phyloP scores from a whole-genome alignment of 2,329 filamentous ascomycete genomes.

The Cordyceps pruinosa region DNA sequence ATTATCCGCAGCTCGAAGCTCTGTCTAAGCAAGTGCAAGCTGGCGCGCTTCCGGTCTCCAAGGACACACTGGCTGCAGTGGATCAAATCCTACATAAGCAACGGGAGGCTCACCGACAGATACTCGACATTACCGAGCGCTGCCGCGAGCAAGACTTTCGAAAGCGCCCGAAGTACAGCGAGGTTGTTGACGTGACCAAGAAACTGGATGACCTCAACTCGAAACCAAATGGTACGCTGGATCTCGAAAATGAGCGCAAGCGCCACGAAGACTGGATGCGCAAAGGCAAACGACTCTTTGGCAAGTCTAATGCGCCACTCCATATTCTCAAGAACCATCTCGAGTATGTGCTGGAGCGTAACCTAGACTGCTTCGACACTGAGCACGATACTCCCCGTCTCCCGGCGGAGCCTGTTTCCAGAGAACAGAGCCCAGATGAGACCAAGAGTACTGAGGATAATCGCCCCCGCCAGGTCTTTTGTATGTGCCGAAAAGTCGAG shows the following conservation, averaged over 20 bases:
- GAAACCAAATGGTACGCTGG: constrained; percentile 82
- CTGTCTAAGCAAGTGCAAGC: constrained; percentile 72
- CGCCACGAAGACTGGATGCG: constrained; percentile 99
- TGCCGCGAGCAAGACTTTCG: constrained; percentile 68
- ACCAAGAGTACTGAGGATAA: constrained; percentile 53
- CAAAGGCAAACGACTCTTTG: constrained; percentile 93
- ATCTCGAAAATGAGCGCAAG: constrained; percentile 90
- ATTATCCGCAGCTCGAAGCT: constrained; percentile 91
- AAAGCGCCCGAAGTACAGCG: constrained; percentile 77
- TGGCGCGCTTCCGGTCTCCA: constrained; percentile 68
- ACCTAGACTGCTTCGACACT: constrained; percentile 85
- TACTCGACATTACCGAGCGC: constrained; percentile 71
- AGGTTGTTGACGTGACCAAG: constrained; percentile 86
- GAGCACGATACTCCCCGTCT: constrained; percentile 75
- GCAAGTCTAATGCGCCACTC: constrained; percentile 92
- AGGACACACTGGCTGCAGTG: constrained; percentile 71
- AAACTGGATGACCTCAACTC: constrained; percentile 83
- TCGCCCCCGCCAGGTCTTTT: constrained; percentile 76
- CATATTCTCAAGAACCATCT: constrained; percentile 95
- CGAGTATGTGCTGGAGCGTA: constrained; percentile 85
- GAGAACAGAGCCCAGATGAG: constrained; percentile 60
- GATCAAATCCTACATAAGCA: constrained; percentile 95
- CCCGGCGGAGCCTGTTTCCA: constrained; percentile 85
- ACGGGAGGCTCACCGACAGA: constrained; percentile 84
- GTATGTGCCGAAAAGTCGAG: constrained; percentile 87